Evolutionary conservation across 768 basidiomycete species (phyloP), one percentile per base, ranked within the genome.

Genomic region (Rhizopogon sp.): DNA sequence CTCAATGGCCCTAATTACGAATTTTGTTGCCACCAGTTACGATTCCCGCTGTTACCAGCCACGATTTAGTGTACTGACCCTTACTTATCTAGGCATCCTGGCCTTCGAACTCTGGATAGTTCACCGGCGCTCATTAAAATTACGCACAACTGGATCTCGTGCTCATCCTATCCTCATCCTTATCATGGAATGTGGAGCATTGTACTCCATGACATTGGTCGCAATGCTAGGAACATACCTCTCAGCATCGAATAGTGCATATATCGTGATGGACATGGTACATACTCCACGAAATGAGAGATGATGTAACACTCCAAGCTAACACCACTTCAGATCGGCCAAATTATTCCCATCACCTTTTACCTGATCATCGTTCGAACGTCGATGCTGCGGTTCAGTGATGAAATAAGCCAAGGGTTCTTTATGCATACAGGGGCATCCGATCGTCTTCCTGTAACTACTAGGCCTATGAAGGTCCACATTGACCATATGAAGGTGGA

Each of bases 11-110:
- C 56, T 59, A 16, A 42, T 47, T 8, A 59, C 58, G 8, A 59
- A 59, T 51, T 16, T 59, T 10, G 43, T 53, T 39, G 51, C 39
- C 8, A 54, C 58, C 33, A 50, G 58, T 60, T 42, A 13, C 28
- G 51, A 40, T 43, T 6, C 11, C 14, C n/a, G n/a, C 14, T 41
- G 17, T 52, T 52, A 4, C 9, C 11, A 17, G 39, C 14, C 31
- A 14, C 8, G 39, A 25, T 37, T 3, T 6, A n/a, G 31, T 35
- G 16, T 9, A 20, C 40, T 33, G 51, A 51, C 17, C 14, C 50
- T 35, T n/a, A n/a, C 25, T 17, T 39, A 35, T 17, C 4, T 29
- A 52, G 51, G 51, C 11, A 20, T 52, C 40, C 41, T 52, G 11
- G 39, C 39, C 28, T 25, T 40, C 29, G 28, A 51, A 37, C 31